Conservation (phyloP, 1,284 basidiomycete genomes). For the Trichosporon ovoides region DNA sequence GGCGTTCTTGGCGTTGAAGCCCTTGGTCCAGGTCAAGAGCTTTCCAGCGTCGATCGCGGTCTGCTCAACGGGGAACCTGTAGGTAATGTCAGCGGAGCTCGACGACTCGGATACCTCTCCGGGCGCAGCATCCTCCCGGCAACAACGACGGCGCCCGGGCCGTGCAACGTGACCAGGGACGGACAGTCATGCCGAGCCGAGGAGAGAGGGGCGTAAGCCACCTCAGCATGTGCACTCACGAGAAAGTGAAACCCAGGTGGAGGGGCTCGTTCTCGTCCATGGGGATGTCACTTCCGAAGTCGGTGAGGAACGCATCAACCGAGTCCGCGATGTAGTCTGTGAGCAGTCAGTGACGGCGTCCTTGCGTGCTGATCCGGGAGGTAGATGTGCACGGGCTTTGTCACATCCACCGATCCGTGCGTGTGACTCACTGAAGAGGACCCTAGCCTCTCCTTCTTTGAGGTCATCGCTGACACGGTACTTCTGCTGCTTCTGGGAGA, state of each 20-base stretch:
- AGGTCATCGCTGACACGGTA: constrained; percentile 85
- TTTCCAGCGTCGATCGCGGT: constrained; percentile 84
- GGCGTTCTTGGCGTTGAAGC: constrained; percentile 84
- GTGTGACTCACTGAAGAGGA: constrained; percentile 71
- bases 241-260: constrained; percentile 88
- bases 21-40: constrained; percentile 95
- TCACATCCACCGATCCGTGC: background rate
- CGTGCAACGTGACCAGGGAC: background rate
- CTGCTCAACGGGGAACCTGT: constrained; percentile 89
- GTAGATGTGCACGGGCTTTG: no score
- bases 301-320: constrained; percentile 88
- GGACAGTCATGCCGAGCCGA: background rate
- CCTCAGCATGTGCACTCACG: constrained; percentile 28
- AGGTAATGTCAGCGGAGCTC: background rate
- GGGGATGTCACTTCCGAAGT: constrained; percentile 51
- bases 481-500: constrained; percentile 84
- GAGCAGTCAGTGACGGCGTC: background rate
- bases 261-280: constrained; percentile 53
- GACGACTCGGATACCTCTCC: no score
- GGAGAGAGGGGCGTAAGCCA: background rate
- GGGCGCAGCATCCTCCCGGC: background rate
- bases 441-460: constrained; percentile 78
- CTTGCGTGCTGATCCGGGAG: no score
- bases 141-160: background rate
- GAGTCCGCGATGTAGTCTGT: constrained; percentile 93